Base-by-base conservation (phyloP, 768 basidiomycete species). In the Amylocystis lapponica region DNA sequence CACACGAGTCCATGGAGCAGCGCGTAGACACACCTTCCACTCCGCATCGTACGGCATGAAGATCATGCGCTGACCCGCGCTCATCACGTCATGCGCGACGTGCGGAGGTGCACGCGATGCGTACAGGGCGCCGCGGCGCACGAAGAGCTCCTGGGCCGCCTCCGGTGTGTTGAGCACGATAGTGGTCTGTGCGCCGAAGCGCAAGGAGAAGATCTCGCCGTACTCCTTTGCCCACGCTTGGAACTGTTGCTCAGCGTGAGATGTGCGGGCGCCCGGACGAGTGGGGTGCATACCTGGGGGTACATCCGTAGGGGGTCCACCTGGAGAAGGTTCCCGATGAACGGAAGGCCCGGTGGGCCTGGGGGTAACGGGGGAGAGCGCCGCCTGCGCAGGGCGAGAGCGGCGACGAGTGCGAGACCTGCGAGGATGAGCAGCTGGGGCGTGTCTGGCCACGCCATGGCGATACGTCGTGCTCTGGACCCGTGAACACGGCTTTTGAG, bases 241-340 rank as follows among this genome's bases (percentile, higher is more conserved):
- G 42, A 62, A 54, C 60, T 62, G 29, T 5, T 29, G 10, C 16
- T 11, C 39, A 12, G 17, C 19, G 5, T 7, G 25, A 16, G n/a
- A 5, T 9, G 19, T 30, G 8, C 6, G 27, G 10, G 4, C 8
- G 14, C 23, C 14, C 9, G 23, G 9, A 17, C 14, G 8, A 39
- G 8, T 12, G 4, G 29, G 29, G 29, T 9, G 9, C 13, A 10
- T 13, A 36, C 42, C 42, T 43, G 11, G 21, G 42, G 33, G 17
- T 43, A 27, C 33, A 27, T 33, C 14, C 35, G 13, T 10, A 36
- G 20, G 9, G 42, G 17, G 27, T 23, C 19, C 16, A 43, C 13
- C 41, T 64, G 59, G 37, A 60, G 55, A 11, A 64, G 45, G 47
- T 64, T 64, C n/a, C 64, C 62, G 45, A 65, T 48, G 47, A 65